Conservation (phyloP, 129 eudicot species). For the Smallanthus sonchifolius region DNA sequence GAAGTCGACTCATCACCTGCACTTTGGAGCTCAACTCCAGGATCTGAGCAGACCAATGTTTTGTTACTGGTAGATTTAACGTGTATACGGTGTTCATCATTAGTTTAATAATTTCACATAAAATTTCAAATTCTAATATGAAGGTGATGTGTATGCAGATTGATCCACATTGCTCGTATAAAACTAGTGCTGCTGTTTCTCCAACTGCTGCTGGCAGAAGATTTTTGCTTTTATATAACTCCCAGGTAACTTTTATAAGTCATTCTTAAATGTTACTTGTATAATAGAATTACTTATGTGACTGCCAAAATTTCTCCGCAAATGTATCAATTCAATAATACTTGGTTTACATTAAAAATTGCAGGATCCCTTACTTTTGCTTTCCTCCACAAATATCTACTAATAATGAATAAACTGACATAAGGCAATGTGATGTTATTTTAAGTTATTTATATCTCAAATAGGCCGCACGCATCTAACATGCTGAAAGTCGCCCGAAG, state of each 20-base stretch:
- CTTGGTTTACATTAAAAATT: background rate
- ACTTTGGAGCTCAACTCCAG: conserved; percentile 70
- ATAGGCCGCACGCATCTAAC: background rate
- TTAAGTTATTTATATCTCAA: too few species aligned
- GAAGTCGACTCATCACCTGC: conserved; percentile 95
- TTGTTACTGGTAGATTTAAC: conserved; percentile 67
- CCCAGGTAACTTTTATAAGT: conserved; percentile 53
- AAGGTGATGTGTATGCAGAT: conserved; percentile 47
- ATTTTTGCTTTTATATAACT: conserved; percentile 73
- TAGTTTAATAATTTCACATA: background rate
- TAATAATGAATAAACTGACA: background rate
- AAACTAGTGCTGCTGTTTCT: conserved; percentile 55
- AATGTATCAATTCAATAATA: background rate
- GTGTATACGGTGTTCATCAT: background rate
- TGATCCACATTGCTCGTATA: conserved; percentile 96
- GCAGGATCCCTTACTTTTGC: background rate
- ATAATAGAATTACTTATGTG: background rate
- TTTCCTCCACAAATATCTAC: background rate
- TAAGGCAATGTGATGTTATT: background rate
- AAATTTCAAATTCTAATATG: background rate
- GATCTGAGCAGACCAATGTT: conserved; percentile 71
- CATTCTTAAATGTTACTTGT: conserved; percentile 5
- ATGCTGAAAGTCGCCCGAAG: background rate
- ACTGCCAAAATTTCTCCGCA: background rate
- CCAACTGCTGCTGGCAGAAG: conserved; percentile 60